Conservation (phyloP, 805 yeast genomes). For the Metschnikowia dekortorum region DNA sequence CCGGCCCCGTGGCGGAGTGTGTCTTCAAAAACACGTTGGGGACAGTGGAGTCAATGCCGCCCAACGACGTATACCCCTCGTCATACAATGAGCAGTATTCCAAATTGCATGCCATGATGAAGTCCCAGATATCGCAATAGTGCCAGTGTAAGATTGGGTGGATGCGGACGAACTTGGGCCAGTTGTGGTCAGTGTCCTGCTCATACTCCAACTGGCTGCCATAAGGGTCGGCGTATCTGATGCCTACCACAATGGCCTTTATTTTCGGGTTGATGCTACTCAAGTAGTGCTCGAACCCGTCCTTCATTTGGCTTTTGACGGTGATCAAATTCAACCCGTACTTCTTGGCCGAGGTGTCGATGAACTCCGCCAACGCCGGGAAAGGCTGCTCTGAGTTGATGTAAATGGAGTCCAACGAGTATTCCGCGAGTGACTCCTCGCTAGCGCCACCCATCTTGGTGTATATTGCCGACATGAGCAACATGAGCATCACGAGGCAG, state of each 20-base stretch:
- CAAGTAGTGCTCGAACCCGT: conserved; percentile 67
- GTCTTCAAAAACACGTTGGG: conserved; percentile 56
- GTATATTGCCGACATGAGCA: conserved; percentile 58
- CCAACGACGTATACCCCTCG: conserved; percentile 83
- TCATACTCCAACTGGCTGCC: conserved; percentile 55
- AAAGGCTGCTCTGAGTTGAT: conserved; percentile 75
- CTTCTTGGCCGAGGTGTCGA: conserved; percentile 45
- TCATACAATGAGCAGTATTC: conserved; percentile 77
- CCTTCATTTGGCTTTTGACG: conserved; percentile 50
- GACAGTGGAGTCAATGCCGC: conserved; percentile 67
- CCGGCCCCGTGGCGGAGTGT: conserved; percentile 11
- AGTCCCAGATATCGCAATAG: conserved; percentile 81
- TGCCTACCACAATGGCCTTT: conserved; percentile 82
- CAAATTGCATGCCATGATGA: conserved; percentile 54
- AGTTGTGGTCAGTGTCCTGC: conserved; percentile 78
- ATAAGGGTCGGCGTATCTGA: conserved; percentile 82
- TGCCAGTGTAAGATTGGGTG: conserved; percentile 92
- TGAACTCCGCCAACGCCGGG: conserved; percentile 63
- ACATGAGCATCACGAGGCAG: conserved; percentile 80
- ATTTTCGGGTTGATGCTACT: conserved; percentile 43
- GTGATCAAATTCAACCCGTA: conserved; percentile 52
- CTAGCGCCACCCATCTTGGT: conserved; percentile 16
- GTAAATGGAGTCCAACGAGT: conserved; percentile 58
- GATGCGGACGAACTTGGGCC: conserved; percentile 83
- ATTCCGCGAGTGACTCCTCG: conserved; percentile 13